These are phyloP conservation scores for Pseudopyricularia javanii DNA, from an alignment of 2,329 filamentous ascomycete species.

Conservation along the genomic window DNA sequence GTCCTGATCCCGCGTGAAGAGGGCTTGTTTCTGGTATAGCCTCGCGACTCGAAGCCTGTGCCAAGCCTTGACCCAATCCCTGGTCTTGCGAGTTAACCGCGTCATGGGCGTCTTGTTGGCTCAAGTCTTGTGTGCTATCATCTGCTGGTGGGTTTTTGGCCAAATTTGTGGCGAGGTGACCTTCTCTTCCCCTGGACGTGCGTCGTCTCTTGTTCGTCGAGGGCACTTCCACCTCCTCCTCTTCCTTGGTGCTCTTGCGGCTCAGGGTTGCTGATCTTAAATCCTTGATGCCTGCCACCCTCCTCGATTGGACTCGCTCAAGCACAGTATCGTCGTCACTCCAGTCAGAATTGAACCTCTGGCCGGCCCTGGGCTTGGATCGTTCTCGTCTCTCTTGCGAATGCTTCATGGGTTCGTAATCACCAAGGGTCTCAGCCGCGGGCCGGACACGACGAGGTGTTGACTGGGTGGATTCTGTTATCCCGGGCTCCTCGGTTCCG, in stretches of 20 bases:
- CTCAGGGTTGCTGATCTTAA: constrained; percentile 27
- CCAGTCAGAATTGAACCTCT: constrained; percentile 15
- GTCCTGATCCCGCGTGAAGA: not conserved
- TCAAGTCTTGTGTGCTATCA: not conserved
- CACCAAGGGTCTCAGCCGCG: constrained; percentile 19
- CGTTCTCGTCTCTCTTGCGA: constrained; percentile 27
- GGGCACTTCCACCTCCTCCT: constrained; percentile 21
- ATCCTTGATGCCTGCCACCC: constrained; percentile 24
- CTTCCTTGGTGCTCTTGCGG: constrained; percentile 13
- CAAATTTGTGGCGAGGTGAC: not conserved
- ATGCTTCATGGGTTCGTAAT: constrained; percentile 32
- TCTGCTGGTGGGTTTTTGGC: not conserved
- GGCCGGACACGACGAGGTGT: constrained; percentile 3
- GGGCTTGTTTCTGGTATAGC: constrained; percentile 13
- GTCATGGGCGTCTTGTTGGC: not conserved
- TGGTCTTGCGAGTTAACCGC: constrained; percentile 2
- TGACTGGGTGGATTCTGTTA: constrained; percentile 9
- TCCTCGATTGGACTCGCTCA: constrained; percentile 22
- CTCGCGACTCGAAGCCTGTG: constrained; percentile 1
- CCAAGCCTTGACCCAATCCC: not conserved
- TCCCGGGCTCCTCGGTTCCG: not conserved
- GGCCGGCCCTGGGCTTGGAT: constrained; percentile 6
- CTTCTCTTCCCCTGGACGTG: not conserved
- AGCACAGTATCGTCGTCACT: constrained; percentile 20
- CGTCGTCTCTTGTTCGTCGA: constrained; percentile 15